Percentiles rank a stretch among this genome's conserved stretches.
Conservation (phyloP, 2,329 filamentous ascomycete species). For the Aureobasidium musti region DNA sequence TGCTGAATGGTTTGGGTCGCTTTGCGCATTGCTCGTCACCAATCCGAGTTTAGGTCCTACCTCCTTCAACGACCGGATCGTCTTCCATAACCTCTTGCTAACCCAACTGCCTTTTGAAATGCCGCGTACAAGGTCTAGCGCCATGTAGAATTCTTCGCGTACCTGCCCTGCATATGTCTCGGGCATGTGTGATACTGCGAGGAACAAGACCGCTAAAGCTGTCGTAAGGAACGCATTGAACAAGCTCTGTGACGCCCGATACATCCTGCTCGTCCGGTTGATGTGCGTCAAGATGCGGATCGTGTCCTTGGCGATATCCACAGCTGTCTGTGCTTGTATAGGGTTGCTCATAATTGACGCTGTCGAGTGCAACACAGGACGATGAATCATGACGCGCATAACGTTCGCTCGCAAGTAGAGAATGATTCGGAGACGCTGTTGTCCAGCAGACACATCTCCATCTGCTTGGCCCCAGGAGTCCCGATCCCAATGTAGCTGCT, state of each 20-base stretch:
- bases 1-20: slow-evolving; percentile 61
- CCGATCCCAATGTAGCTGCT: slow-evolving; percentile 61
- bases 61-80: slow-evolving; percentile 68
- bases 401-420: slow-evolving; percentile 87
- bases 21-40: slow-evolving; percentile 32
- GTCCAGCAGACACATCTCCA: slow-evolving; percentile 51
- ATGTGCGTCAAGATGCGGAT: slow-evolving; percentile 70
- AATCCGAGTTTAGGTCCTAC: slow-evolving; percentile 70
- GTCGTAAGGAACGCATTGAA: slow-evolving; percentile 80
- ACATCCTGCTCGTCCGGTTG: slow-evolving; percentile 71
- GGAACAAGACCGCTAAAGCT: slow-evolving; percentile 72
- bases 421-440: slow-evolving; percentile 76
- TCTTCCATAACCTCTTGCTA: slow-evolving; percentile 72
- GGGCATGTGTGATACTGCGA: slow-evolving; percentile 74
- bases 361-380: slow-evolving; percentile 80
- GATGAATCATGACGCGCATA: slow-evolving; percentile 85
- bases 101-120: slow-evolving; percentile 71
- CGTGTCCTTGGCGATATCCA: slow-evolving; percentile 75
- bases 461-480: slow-evolving; percentile 18
- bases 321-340: slow-evolving; percentile 69
- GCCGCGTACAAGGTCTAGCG: slow-evolving; percentile 71
- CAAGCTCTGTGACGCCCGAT: slow-evolving; percentile 70
- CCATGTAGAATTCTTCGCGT: slow-evolving; percentile 76
- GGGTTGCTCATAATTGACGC: slow-evolving; percentile 79
- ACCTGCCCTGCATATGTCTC: slow-evolving; percentile 68